Percentiles rank a stretch among this genome's conserved stretches.
These are phyloP conservation scores for Eucalyptus victrix DNA, from an alignment of 345 rosid species.

Conservation along the genomic window DNA sequence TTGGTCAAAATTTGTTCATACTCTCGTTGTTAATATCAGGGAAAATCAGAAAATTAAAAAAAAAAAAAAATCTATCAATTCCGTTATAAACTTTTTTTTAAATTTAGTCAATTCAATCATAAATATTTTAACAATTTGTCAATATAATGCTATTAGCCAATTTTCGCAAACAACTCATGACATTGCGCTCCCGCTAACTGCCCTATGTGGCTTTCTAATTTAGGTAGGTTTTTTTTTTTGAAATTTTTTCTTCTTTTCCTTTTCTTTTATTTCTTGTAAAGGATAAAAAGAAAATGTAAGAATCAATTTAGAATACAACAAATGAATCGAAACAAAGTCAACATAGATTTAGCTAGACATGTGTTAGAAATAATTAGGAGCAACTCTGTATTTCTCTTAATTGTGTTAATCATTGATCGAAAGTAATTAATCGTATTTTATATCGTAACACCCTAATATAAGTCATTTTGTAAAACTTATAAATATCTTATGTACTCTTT, in stretches of 20 bases:
- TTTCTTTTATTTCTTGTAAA: background rate
- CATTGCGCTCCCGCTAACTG: too few species aligned
- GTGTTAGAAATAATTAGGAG: background rate
- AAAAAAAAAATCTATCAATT: too few species aligned
- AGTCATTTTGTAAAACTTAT: background rate
- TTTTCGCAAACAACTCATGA: background rate
- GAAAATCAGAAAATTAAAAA: background rate
- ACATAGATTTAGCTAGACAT: background rate
- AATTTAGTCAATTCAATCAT: background rate
- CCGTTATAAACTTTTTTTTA: too few species aligned
- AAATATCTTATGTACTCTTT: background rate
- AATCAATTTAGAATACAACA: background rate
- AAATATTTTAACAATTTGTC: background rate
- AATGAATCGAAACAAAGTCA: background rate
- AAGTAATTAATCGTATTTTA: background rate
- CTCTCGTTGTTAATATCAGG: background rate
- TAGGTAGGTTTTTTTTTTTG: background rate
- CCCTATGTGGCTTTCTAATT: too few species aligned
- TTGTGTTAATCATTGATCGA: background rate
- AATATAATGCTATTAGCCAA: background rate
- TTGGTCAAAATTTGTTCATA: background rate
- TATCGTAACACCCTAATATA: background rate
- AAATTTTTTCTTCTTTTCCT: background rate
- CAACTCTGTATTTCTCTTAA: background rate
- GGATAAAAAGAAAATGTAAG: background rate